A percentile compares a stretch with the other conserved stretches of the same genome.
phyloP scores from a whole-genome alignment of 805 yeast species.

The Starmerella powellii region DNA sequence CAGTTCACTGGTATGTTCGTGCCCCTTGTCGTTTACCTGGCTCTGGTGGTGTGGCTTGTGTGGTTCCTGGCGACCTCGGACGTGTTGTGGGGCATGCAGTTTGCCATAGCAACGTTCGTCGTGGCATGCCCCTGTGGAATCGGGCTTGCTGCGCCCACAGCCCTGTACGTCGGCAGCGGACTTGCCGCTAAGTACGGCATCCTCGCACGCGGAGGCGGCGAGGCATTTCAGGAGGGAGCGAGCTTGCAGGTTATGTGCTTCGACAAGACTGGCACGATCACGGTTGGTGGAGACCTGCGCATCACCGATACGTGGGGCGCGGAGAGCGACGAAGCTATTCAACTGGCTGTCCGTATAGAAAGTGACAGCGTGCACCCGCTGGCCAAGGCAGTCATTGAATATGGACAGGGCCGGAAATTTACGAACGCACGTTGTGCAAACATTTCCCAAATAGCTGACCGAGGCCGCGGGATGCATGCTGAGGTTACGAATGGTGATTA shows the following conservation, averaged over 20 bases:
- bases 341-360: constrained; percentile 39
- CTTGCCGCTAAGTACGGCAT: constrained; percentile 68
- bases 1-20: constrained; percentile 58
- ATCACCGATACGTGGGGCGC: constrained; percentile 38
- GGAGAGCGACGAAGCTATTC: constrained; percentile 30
- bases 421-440: constrained; percentile 13
- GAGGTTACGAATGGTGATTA: constrained; percentile 13
- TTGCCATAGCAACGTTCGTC: constrained; percentile 68
- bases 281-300: constrained; percentile 46
- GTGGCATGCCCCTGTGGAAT: constrained; percentile 81
- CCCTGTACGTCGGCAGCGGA: constrained; percentile 67
- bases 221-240: constrained; percentile 69
- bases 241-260: constrained; percentile 52
- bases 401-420: constrained; percentile 24
- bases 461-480: constrained; percentile 22
- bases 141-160: constrained; percentile 78
- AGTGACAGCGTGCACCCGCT: constrained; percentile 57
- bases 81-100: constrained; percentile 66
- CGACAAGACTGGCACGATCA: constrained; percentile 70
- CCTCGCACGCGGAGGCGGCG: constrained; percentile 69
- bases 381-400: constrained; percentile 43
- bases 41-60: constrained; percentile 52
- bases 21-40: constrained; percentile 50
- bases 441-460: constrained; percentile 13
- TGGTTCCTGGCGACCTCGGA: constrained; percentile 65